Percentiles rank a stretch among this genome's conserved stretches.
Evolutionary conservation across 169 alveolate species (phyloP).

Genomic region (Plasmodium gaboni): DNA sequence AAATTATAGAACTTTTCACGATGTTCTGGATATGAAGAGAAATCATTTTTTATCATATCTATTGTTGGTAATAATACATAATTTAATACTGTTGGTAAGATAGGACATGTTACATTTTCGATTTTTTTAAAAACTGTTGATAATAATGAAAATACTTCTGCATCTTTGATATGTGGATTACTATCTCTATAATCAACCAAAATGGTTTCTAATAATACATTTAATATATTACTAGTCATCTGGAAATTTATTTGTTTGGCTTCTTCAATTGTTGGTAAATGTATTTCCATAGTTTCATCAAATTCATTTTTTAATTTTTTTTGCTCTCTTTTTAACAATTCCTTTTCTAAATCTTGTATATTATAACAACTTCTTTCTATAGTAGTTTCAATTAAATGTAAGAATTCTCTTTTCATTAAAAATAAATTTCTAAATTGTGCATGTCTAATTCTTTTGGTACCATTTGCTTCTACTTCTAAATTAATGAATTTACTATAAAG

Average conservation of each 20-base stretch:
- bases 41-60: constrained; percentile 92
- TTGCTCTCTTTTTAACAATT: constrained; percentile 67
- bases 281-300: constrained; percentile 60
- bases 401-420: constrained; percentile 81
- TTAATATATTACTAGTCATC: constrained; percentile 80
- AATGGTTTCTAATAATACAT: constrained; percentile 77
- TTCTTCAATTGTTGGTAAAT: constrained; percentile 74
- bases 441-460: constrained; percentile 76
- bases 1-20: constrained; percentile 90
- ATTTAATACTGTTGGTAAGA: constrained; percentile 89
- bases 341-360: constrained; percentile 73
- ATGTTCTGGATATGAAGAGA: constrained; percentile 93
- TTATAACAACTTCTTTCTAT: constrained; percentile 78
- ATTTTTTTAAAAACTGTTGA: constrained; percentile 83
- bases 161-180: constrained; percentile 84
- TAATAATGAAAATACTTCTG: constrained; percentile 82
- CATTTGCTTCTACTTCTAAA: constrained; percentile 82
- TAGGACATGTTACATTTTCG: constrained; percentile 83
- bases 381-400: constrained; percentile 85
- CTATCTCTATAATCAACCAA: constrained; percentile 83
- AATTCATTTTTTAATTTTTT: constrained; percentile 70
- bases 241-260: constrained; percentile 77
- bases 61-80: constrained; percentile 90
- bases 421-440: constrained; percentile 75
- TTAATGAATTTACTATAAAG: constrained; percentile 84